phyloP scores from a whole-genome alignment of 495 filamentous ascomycete genomes.

The Chaetomium fimeti region DNA sequence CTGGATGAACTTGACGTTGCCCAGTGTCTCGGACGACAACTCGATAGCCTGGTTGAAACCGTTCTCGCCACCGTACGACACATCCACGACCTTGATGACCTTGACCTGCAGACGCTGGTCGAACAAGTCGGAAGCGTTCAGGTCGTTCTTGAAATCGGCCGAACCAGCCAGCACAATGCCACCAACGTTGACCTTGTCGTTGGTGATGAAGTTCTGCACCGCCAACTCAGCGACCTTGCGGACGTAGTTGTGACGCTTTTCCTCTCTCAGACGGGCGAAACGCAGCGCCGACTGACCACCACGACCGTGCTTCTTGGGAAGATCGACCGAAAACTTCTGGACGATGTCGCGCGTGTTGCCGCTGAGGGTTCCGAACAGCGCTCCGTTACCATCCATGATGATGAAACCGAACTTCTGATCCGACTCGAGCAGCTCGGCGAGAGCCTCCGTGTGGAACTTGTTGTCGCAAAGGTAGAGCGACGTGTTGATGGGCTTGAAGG shows the following conservation, averaged over 20 bases:
- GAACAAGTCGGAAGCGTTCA: constrained; percentile 97
- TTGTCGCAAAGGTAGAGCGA: constrained; percentile 99
- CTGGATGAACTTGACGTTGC: constrained; percentile 99
- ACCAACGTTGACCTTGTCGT: constrained; percentile 95
- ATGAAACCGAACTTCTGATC: constrained; percentile 99
- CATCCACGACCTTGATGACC: constrained; percentile 98
- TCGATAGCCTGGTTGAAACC: constrained; percentile 99
- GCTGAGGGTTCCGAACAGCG: constrained; percentile 92
- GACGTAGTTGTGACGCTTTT: constrained; percentile 99
- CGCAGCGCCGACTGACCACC: constrained; percentile 98
- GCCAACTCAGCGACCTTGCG: constrained; percentile 97
- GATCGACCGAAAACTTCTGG: constrained; percentile 94
- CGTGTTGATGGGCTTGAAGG: constrained; percentile 99
- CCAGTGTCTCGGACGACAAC: constrained; percentile 87
- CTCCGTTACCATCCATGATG: constrained; percentile 98
- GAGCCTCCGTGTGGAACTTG: constrained; percentile 97
- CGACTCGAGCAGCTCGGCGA: constrained; percentile 93
- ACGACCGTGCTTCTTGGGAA: constrained; percentile 99
- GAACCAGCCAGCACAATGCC: constrained; percentile 94
- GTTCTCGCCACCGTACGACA: constrained; percentile 98
- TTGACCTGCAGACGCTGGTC: constrained; percentile 85
- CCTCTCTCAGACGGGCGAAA: constrained; percentile 98
- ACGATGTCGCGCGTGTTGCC: constrained; percentile 96
- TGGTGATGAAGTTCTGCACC: constrained; percentile 96
- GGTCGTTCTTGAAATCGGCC: constrained; percentile 98